phyloP scores from a whole-genome alignment of 148 eudicot genomes.

The Polygonum aviculare region DNA sequence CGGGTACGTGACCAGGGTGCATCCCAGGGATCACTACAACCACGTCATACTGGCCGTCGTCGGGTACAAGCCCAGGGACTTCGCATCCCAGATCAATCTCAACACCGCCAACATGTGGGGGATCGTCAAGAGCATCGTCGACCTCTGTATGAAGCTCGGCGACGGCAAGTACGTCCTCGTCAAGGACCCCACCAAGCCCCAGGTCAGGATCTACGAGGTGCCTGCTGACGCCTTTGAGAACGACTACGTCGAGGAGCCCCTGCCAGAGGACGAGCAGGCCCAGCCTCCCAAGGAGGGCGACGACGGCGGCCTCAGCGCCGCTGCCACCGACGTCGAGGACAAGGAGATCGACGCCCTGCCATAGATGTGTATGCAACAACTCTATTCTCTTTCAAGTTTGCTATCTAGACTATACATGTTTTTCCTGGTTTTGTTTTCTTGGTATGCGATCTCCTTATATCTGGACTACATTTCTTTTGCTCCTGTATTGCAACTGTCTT shows the following conservation, averaged over 20 bases:
- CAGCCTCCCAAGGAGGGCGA: constrained; percentile 79
- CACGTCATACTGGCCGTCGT: constrained; percentile 87
- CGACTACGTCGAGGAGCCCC: constrained; percentile 90
- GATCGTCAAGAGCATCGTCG: constrained; percentile 87
- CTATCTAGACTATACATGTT: background rate
- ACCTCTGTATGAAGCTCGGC: constrained; percentile 89
- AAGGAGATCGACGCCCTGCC: constrained; percentile 56
- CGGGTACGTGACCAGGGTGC: constrained; percentile 93
- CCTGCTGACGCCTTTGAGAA: constrained; percentile 95
- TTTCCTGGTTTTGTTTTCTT: background rate
- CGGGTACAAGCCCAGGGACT: constrained; percentile 89
- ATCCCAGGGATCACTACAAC: constrained; percentile 89
- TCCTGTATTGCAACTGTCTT: too few species aligned
- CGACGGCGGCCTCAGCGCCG: constrained; percentile 27
- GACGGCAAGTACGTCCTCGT: constrained; percentile 97
- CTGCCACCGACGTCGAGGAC: constrained; percentile 50
- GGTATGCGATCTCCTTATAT: too few species aligned
- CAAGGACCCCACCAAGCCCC: constrained; percentile 88
- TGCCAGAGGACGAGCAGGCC: constrained; percentile 91
- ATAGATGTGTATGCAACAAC: constrained; percentile 34
- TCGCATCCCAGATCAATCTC: constrained; percentile 83
- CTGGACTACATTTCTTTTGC: too few species aligned
- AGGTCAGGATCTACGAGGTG: constrained; percentile 93
- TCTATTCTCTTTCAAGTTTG: background rate
- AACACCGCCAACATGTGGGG: constrained; percentile 94